Evolutionary conservation across 2,329 filamentous ascomycete genomes (phyloP).

Genomic region (Elsinoe arachidis): DNA sequence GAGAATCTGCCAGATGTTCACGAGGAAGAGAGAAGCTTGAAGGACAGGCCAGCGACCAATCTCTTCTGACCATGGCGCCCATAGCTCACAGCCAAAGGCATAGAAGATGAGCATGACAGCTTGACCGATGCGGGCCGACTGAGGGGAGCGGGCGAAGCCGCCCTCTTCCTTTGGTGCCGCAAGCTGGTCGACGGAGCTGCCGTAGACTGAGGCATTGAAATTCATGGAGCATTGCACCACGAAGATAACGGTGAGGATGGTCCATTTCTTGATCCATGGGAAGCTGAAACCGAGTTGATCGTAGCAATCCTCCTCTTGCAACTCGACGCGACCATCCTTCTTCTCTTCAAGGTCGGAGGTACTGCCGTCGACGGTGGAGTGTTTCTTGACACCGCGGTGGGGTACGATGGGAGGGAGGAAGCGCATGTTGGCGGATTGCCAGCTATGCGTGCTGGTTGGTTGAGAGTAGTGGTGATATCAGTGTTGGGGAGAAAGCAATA

Average conservation of each 20-base stretch:
- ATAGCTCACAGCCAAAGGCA: slow-evolving; percentile 38
- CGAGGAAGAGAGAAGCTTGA: slow-evolving; percentile 39
- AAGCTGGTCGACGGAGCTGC: slow-evolving; percentile 44
- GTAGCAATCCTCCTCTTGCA: slow-evolving; percentile 40
- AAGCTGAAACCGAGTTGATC: slow-evolving; percentile 43
- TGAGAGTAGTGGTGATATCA: not conserved
- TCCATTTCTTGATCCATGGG: slow-evolving; percentile 43
- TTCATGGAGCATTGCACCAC: slow-evolving; percentile 47
- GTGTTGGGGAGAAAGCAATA: not conserved
- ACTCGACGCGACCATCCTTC: not conserved
- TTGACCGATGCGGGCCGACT: slow-evolving; percentile 35
- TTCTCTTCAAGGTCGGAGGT: not conserved
- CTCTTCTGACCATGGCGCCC: slow-evolving; percentile 46
- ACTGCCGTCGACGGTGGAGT: not conserved
- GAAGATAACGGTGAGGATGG: slow-evolving; percentile 43
- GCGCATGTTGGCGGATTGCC: not conserved
- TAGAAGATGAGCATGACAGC: slow-evolving; percentile 40
- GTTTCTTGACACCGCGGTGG: not conserved
- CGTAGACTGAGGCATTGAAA: slow-evolving; percentile 46
- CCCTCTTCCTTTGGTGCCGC: slow-evolving; percentile 20
- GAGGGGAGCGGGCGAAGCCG: slow-evolving; percentile 33
- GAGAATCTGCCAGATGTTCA: slow-evolving; percentile 41
- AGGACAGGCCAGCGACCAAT: slow-evolving; percentile 39
- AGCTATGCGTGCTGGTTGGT: not conserved
- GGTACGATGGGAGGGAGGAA: not conserved